phyloP scores from a whole-genome alignment of 208 protist species.

The Angomonas desouzai region DNA sequence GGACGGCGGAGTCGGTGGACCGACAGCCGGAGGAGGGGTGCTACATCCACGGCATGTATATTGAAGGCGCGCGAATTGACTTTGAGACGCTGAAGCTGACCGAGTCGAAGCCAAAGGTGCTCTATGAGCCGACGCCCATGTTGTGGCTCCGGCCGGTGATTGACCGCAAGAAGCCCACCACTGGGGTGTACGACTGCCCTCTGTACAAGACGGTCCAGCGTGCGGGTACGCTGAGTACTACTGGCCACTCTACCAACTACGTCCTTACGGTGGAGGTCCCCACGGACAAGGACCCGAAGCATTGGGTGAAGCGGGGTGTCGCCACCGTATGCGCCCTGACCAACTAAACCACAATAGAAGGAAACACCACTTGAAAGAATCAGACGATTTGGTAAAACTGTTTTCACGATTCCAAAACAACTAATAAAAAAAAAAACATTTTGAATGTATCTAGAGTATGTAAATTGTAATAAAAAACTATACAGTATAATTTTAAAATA shows the following conservation, averaged over 20 bases:
- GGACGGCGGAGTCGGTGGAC: conserved; percentile 39
- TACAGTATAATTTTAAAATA: neutral
- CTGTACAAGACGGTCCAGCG: conserved; percentile 96
- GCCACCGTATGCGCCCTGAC: conserved; percentile 82
- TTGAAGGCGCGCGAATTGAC: conserved; percentile 92
- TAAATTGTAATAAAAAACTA: conserved; percentile 1
- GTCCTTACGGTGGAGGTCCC: conserved; percentile 95
- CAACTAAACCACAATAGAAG: no score
- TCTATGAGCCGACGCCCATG: conserved; percentile 91
- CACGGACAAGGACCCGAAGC: conserved; percentile 69
- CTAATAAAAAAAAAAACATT: no score
- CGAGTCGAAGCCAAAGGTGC: conserved; percentile 91
- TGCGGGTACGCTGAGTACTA: conserved; percentile 95
- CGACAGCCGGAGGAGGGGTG: conserved; percentile 71
- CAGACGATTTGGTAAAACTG: no score
- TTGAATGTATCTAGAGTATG: neutral
- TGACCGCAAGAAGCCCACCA: conserved; percentile 57
- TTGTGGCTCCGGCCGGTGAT: conserved; percentile 92
- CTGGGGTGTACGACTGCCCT: conserved; percentile 72
- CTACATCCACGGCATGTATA: conserved; percentile 95
- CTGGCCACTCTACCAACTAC: conserved; percentile 98
- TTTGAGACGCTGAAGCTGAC: conserved; percentile 47
- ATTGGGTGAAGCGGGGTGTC: conserved; percentile 96
- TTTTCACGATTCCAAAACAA: no score
- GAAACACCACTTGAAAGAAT: no score